Conservation (phyloP, 2,329 filamentous ascomycete species). For the Ophiostoma sp. region DNA sequence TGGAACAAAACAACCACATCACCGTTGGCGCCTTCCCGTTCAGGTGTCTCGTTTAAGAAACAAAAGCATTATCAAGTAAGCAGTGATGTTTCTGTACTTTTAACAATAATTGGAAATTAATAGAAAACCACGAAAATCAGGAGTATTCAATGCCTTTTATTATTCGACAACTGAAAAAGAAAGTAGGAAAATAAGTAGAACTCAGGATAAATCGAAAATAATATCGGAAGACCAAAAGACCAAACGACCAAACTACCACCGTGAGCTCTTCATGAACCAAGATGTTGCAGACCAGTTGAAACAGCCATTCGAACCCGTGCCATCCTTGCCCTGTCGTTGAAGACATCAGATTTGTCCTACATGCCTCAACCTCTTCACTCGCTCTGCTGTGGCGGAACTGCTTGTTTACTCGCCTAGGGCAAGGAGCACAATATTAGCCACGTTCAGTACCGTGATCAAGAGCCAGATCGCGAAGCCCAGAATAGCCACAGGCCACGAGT, state of each 20-base stretch:
- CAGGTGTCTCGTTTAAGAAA: too few species aligned
- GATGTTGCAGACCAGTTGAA: neutral
- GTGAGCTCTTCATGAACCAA: neutral
- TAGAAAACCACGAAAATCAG: too few species aligned
- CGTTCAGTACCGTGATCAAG: slow-evolving; percentile 69
- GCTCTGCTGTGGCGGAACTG: neutral
- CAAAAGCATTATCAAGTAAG: too few species aligned
- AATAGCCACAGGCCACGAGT: slow-evolving; percentile 58
- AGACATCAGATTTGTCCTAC: neutral
- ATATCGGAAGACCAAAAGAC: too few species aligned
- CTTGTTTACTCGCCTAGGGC: slow-evolving; percentile 34
- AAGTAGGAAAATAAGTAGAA: too few species aligned
- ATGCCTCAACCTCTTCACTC: neutral
- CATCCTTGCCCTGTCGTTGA: neutral
- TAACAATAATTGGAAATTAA: too few species aligned
- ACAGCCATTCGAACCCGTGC: neutral
- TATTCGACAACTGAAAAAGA: too few species aligned
- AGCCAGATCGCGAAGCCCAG: slow-evolving; percentile 61
- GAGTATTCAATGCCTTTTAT: too few species aligned
- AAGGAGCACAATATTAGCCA: slow-evolving; percentile 66
- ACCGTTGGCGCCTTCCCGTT: neutral
- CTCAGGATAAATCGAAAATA: too few species aligned
- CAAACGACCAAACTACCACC: neutral
- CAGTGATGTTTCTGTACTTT: too few species aligned
- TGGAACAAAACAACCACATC: neutral